Percentiles rank a stretch among this genome's conserved stretches.
These are phyloP conservation scores for Pseudogymnoascus sp. DNA, from an alignment of 2,329 filamentous ascomycete species.

Conservation along the genomic window DNA sequence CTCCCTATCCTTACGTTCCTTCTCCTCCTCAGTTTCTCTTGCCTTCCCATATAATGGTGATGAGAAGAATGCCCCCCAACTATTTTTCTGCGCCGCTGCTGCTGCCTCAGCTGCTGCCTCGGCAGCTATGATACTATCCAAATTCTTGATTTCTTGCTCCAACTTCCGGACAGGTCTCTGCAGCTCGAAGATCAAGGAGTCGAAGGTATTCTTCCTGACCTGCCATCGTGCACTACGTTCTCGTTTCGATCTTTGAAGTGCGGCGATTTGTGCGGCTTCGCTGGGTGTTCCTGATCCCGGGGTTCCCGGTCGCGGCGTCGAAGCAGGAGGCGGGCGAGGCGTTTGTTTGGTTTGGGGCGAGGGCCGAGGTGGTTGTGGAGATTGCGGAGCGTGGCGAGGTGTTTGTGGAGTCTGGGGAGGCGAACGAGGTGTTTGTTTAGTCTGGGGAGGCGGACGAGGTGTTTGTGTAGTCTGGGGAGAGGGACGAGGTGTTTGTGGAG, in stretches of 20 bases:
- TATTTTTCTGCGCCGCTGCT: conserved; percentile 25
- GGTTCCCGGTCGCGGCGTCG: not conserved
- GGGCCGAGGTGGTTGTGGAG: no score
- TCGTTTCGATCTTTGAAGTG: conserved; percentile 24
- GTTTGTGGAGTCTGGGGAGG: no score
- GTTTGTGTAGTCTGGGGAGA: no score
- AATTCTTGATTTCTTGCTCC: conserved; percentile 14
- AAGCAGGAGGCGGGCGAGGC: not conserved
- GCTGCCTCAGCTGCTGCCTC: conserved; percentile 19
- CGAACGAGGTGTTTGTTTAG: no score
- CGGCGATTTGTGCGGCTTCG: conserved; percentile 23
- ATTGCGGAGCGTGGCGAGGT: no score
- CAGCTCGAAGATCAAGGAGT: conserved; percentile 16
- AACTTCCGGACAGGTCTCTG: conserved; percentile 19
- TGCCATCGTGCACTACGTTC: conserved; percentile 26
- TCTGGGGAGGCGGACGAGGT: no score
- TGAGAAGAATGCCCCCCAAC: conserved; percentile 25
- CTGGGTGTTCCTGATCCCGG: conserved; percentile 4
- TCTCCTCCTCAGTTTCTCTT: conserved; percentile 21
- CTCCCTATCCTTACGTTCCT: not conserved
- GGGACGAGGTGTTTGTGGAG: no score
- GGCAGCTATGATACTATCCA: conserved; percentile 17
- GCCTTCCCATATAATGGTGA: conserved; percentile 24
- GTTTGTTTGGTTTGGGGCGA: no score
- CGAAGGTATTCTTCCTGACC: conserved; percentile 18